Evolutionary conservation across 2,329 filamentous ascomycete genomes (phyloP), one percentile per base, ranked within the genome.

Genomic region (Colletotrichum nymphaeae): DNA sequence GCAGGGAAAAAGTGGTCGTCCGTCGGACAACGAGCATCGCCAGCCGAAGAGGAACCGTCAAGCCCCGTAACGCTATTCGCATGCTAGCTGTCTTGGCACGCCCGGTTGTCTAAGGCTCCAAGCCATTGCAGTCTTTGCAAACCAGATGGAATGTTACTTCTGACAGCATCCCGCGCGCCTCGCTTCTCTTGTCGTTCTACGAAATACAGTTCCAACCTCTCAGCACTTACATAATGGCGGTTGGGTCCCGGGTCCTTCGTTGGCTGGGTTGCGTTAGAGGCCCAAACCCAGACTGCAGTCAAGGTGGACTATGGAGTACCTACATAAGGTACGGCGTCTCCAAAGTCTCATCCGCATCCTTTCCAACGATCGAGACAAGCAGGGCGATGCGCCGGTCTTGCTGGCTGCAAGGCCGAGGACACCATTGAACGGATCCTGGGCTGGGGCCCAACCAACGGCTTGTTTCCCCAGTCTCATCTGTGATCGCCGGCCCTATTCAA

Each of bases 31-130:
- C 59, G 24, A 52, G n/a, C 35, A 37, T 22, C 26, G 30, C 42
- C 65, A 55, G 56, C 46, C 57, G 57, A 68, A 46, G 49, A 63
- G 52, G 42, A 49, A 28, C 46, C 49, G 42, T 69, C 57, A 32
- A 56, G 32, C 46, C 66, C 32, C 57, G 32, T 58, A 49, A 30
- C 30, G 32, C 66, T 24, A 52, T 69, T 46, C 49, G 32, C 49
- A 9, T 14, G 12, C 55, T 53, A 70, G 30, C 30, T 42, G 55
- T 65, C 55, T 46, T 70, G 63, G 68, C 68, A 37, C 32, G 19
- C 32, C 22, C 28, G 24, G 58, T 53, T 28, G 56, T 46, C 30
- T 28, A 53, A 37, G 30, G 42, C 57, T 46, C 30, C 22, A 53
- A 53, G 30, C 55, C n/a, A 32, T 57, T 42, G 42, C 52, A 28